Evolutionary conservation across 2,329 filamentous ascomycete genomes (phyloP).

Genomic region (Colletotrichum neosansevieriae): DNA sequence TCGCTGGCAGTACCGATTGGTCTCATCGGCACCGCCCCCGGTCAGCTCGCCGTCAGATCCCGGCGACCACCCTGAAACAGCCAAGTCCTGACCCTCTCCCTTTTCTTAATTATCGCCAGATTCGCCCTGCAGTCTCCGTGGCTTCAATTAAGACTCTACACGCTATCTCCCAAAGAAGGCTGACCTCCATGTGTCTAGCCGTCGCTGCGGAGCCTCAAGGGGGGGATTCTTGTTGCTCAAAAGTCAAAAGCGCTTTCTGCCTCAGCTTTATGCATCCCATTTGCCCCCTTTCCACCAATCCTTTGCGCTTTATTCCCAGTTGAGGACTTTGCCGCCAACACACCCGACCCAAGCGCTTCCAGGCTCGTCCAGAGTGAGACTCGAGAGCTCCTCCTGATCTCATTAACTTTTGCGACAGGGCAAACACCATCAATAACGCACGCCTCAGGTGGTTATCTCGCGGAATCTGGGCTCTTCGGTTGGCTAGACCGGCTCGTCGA

Average conservation of each 20-base stretch:
- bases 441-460: slow-evolving; percentile 20
- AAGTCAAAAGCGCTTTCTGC: slow-evolving; percentile 1
- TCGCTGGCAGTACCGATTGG: slow-evolving; percentile 39
- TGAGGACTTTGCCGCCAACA: slow-evolving; percentile 11
- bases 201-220: slow-evolving; percentile 20
- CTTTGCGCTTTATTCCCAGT: slow-evolving; percentile 3
- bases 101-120: slow-evolving; percentile 35
- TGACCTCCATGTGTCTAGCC: slow-evolving; percentile 27
- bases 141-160: slow-evolving; percentile 35
- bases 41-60: slow-evolving; percentile 29
- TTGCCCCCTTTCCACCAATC: slow-evolving; percentile 34
- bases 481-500: slow-evolving; percentile 14
- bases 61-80: slow-evolving; percentile 38
- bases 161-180: slow-evolving; percentile 32
- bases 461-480: not conserved
- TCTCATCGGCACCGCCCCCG: not conserved
- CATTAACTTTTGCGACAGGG: slow-evolving; percentile 2
- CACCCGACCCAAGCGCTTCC: slow-evolving; percentile 16
- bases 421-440: slow-evolving; percentile 15
- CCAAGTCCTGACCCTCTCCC: slow-evolving; percentile 37
- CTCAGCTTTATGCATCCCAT: slow-evolving; percentile 27
- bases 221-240: not conserved
- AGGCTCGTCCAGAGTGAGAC: not conserved
- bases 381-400: slow-evolving; percentile 10
- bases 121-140: slow-evolving; percentile 30